phyloP scores from a whole-genome alignment of 768 basidiomycete genomes.

The Lentinula edodes region DNA sequence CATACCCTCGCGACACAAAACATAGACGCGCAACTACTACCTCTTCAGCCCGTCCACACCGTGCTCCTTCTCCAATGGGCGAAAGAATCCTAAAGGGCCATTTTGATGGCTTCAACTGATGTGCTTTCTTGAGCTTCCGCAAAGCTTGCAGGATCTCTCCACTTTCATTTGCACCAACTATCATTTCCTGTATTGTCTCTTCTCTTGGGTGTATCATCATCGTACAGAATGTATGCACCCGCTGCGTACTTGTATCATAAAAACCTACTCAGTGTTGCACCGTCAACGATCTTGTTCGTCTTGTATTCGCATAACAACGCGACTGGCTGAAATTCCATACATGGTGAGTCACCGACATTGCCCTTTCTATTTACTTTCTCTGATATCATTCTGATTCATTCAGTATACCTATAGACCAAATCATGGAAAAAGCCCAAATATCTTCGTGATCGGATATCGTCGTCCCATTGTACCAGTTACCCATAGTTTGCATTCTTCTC shows the following conservation, averaged over 20 bases:
- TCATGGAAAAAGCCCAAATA: not conserved
- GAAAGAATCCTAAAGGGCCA: constrained; percentile 89
- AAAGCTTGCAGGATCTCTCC: not conserved
- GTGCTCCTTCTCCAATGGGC: constrained; percentile 85
- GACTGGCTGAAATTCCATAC: not conserved
- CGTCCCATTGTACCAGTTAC: not conserved
- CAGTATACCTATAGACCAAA: not conserved
- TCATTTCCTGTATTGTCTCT: constrained; percentile 16
- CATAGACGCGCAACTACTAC: constrained; percentile 61
- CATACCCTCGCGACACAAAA: constrained; percentile 26
- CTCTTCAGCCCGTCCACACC: constrained; percentile 43
- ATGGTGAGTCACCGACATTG: not conserved
- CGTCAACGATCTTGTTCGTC: not conserved
- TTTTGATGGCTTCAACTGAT: constrained; percentile 83
- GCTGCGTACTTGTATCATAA: constrained; percentile 13
- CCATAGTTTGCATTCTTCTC: not conserved
- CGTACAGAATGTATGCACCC: constrained; percentile 33
- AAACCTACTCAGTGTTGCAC: not conserved
- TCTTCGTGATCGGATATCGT: not conserved
- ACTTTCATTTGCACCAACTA: constrained; percentile 5
- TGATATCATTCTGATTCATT: not conserved
- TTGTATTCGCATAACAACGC: not conserved
- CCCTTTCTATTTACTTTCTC: not conserved
- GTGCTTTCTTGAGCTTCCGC: constrained; percentile 1
- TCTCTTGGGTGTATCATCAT: not conserved